Conservation (phyloP, 2,329 filamentous ascomycete species). For the Dothidotthia symphoricarpi region DNA sequence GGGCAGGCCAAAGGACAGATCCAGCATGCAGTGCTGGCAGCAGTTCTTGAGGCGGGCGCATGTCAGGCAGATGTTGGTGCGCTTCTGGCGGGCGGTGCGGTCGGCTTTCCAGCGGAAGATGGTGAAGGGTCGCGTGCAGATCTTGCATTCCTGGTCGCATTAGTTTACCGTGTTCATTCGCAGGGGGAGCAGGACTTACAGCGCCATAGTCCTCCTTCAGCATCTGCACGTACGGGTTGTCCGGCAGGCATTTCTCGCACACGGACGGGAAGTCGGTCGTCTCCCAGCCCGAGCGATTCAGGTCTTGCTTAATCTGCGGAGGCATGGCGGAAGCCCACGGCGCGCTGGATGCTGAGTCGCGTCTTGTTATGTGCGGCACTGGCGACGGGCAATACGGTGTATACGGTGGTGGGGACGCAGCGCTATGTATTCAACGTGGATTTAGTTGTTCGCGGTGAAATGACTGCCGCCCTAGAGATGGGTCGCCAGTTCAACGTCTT, state of each 20-base stretch:
- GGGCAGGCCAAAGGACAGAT: constrained; percentile 90
- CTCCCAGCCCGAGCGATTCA: constrained; percentile 96
- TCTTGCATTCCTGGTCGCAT: constrained; percentile 51
- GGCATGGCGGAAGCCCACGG: constrained; percentile 56
- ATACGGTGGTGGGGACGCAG: constrained; percentile 10
- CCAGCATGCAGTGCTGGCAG: constrained; percentile 98
- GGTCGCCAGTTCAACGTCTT: constrained; percentile 9
- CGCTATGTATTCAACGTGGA: constrained; percentile 3
- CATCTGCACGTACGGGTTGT: constrained; percentile 98
- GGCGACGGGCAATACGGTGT: too few relatives aligned
- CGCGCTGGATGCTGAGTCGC: neutral
- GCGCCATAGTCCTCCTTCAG: constrained; percentile 94
- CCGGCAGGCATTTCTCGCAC: constrained; percentile 88
- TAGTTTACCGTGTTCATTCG: constrained; percentile 73
- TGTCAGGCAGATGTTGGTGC: constrained; percentile 92
- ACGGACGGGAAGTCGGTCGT: constrained; percentile 86
- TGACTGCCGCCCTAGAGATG: constrained; percentile 19
- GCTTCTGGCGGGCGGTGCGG: constrained; percentile 85
- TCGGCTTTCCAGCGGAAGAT: constrained; percentile 94
- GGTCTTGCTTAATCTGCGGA: constrained; percentile 91
- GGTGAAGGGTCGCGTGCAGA: constrained; percentile 92
- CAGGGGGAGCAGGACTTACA: constrained; percentile 55
- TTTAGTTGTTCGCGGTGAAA: neutral
- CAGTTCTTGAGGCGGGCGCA: constrained; percentile 98
- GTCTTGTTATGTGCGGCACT: neutral